Conservation (phyloP, 2,329 filamentous ascomycete species). For the Torrubiella hemipterigena region DNA sequence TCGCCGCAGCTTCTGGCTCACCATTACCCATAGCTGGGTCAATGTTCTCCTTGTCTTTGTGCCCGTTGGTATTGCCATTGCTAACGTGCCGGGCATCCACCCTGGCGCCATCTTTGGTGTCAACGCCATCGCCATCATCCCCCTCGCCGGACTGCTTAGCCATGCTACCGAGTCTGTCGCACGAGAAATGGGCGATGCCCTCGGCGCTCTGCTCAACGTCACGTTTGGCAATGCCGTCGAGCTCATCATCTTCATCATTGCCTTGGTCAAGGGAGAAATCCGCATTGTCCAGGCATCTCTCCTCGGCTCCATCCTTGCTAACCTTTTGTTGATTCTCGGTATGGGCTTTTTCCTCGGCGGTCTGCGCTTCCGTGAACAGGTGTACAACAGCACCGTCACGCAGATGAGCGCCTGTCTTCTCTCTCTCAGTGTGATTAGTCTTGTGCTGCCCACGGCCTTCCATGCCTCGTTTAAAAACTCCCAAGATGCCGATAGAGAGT, state of each 20-base stretch:
- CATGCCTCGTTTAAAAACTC: conserved; percentile 69
- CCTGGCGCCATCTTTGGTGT: conserved; percentile 58
- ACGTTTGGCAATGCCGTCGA: conserved; percentile 73
- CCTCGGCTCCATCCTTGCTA: conserved; percentile 80
- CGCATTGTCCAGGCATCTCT: conserved; percentile 85
- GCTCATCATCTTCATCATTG: conserved; percentile 49
- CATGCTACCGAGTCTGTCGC: conserved; percentile 68
- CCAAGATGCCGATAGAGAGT: conserved; percentile 51
- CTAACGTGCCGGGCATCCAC: conserved; percentile 37
- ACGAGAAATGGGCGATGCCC: conserved; percentile 57
- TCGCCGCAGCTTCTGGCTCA: conserved; percentile 37
- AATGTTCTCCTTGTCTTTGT: conserved; percentile 70
- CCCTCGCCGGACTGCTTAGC: conserved; percentile 58
- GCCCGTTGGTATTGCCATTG: conserved; percentile 59
- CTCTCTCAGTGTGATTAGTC: conserved; percentile 79
- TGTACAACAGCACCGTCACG: conserved; percentile 91
- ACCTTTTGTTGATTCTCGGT: conserved; percentile 76
- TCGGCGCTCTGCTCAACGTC: conserved; percentile 63
- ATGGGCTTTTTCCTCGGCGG: conserved; percentile 87
- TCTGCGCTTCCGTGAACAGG: conserved; percentile 77
- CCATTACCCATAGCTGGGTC: conserved; percentile 63
- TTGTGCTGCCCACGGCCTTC: conserved; percentile 82
- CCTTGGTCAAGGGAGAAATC: conserved; percentile 55
- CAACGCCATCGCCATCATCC: conserved; percentile 66
- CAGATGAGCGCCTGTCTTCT: conserved; percentile 93